These are phyloP conservation scores for Globisporangium echinulatum DNA, from an alignment of 352 stramenopile genomes.

Conservation along the genomic window DNA sequence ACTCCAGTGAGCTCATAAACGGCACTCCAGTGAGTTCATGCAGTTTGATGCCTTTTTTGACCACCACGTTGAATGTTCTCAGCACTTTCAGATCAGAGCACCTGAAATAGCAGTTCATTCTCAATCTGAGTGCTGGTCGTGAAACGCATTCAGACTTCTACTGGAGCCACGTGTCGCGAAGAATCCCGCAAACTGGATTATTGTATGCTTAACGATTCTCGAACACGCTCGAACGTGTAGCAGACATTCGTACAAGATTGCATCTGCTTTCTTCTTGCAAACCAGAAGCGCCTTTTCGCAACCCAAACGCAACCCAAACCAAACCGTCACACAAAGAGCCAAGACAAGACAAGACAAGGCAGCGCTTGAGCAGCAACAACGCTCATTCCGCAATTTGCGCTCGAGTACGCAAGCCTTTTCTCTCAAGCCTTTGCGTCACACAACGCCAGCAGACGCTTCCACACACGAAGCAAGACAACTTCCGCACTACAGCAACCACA, in stretches of 20 bases:
- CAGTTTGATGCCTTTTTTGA: not conserved
- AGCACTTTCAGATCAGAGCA: constrained; percentile 3
- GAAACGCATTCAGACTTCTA: not conserved
- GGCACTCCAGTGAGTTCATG: too few species aligned
- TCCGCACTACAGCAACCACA: not conserved
- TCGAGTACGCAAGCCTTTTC: constrained; percentile 8
- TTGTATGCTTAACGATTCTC: not conserved
- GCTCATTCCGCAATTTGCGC: constrained; percentile 20
- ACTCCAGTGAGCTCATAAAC: not conserved
- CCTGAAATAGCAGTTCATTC: too few species aligned
- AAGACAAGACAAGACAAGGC: too few species aligned
- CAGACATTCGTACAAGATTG: not conserved
- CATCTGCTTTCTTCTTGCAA: not conserved
- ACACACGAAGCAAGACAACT: too few species aligned
- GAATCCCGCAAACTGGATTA: constrained; percentile 2
- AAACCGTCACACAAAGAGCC: too few species aligned
- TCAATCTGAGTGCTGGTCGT: constrained; percentile 2
- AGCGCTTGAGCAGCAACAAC: not conserved
- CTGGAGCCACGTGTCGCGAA: not conserved
- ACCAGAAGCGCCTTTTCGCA: not conserved
- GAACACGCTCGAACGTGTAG: not conserved
- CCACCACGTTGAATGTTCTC: not conserved
- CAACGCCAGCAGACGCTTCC: not conserved
- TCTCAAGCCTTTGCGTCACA: not conserved
- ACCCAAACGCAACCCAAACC: not conserved